Evolutionary conservation across 108 stramenopile species (phyloP).

Genomic region (Fistulifera pelliculosa): DNA sequence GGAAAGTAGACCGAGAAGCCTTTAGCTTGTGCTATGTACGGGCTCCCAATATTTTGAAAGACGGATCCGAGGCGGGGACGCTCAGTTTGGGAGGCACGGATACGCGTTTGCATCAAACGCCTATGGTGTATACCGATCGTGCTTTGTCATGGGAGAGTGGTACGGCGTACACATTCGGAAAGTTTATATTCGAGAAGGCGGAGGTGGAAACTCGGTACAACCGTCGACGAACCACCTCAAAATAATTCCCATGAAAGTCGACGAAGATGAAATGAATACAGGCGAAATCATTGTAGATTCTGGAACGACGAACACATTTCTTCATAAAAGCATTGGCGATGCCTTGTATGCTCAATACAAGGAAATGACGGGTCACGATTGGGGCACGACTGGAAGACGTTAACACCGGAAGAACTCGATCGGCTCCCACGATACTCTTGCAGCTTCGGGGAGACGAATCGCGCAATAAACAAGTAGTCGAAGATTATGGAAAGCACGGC

Average conservation of each 20-base stretch:
- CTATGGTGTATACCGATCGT: constrained; percentile 57
- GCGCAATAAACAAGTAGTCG: constrained; percentile 20
- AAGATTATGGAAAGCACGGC: constrained; percentile 12
- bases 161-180: constrained; percentile 65
- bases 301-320: constrained; percentile 96
- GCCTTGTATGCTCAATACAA: constrained; percentile 57
- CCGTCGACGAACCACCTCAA: constrained; percentile 7
- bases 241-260: constrained; percentile 11
- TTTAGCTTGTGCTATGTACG: constrained; percentile 64
- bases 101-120: constrained; percentile 50
- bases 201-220: constrained; percentile 22
- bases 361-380: constrained; percentile 44
- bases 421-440: constrained; percentile 72
- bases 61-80: constrained; percentile 66
- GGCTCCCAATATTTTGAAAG: constrained; percentile 25
- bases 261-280: constrained; percentile 29
- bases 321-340: constrained; percentile 31
- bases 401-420: constrained; percentile 46
- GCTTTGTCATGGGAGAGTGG: constrained; percentile 34
- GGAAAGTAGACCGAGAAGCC: constrained; percentile 19
- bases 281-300: constrained; percentile 93
- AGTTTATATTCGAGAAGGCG: constrained; percentile 42
- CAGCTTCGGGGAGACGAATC: constrained; percentile 47
- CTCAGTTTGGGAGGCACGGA: constrained; percentile 87
- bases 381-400: constrained; percentile 20